Percentiles rank a stretch among this genome's conserved stretches.
Evolutionary conservation across 208 protist species (phyloP).

Genomic region (Leishmania aethiopica): DNA sequence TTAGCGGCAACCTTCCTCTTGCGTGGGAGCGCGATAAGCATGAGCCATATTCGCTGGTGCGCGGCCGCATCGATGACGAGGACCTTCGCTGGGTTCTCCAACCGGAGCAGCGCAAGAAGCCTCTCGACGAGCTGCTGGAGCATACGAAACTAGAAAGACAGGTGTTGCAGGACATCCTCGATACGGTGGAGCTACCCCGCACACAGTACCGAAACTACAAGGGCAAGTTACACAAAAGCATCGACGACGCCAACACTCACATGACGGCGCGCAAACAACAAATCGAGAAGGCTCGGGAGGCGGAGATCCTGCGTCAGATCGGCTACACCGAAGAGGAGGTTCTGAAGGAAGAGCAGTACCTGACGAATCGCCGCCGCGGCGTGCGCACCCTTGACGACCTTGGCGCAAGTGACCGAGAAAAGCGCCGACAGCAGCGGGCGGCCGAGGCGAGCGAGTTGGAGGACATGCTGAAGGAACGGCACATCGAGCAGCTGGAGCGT

Average conservation of each 20-base stretch:
- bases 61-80: constrained; percentile 84
- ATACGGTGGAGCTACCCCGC: constrained; percentile 82
- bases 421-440: constrained; percentile 49
- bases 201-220: constrained; percentile 89
- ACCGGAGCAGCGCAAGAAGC: constrained; percentile 64
- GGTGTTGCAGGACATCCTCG: constrained; percentile 81
- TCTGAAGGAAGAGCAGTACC: constrained; percentile 74
- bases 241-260: constrained; percentile 84
- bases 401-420: constrained; percentile 67
- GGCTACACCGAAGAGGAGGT: constrained; percentile 84
- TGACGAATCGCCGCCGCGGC: constrained; percentile 71
- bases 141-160: constrained; percentile 74
- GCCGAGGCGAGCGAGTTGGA: constrained; percentile 63
- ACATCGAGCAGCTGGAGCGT: constrained; percentile 73
- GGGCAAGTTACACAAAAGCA: constrained; percentile 83
- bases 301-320: constrained; percentile 74
- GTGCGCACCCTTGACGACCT: constrained; percentile 81
- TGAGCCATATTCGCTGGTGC: constrained; percentile 84
- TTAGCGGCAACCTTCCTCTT: constrained; percentile 76
- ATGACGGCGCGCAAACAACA: constrained; percentile 72
- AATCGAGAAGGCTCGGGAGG: constrained; percentile 78
- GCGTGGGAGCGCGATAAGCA: constrained; percentile 86
- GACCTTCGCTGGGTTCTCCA: constrained; percentile 78
- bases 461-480: constrained; percentile 76
- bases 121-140: constrained; percentile 56